Conservation (phyloP, 2,329 filamentous ascomycete genomes). For the Zymoseptoria passerinii region DNA sequence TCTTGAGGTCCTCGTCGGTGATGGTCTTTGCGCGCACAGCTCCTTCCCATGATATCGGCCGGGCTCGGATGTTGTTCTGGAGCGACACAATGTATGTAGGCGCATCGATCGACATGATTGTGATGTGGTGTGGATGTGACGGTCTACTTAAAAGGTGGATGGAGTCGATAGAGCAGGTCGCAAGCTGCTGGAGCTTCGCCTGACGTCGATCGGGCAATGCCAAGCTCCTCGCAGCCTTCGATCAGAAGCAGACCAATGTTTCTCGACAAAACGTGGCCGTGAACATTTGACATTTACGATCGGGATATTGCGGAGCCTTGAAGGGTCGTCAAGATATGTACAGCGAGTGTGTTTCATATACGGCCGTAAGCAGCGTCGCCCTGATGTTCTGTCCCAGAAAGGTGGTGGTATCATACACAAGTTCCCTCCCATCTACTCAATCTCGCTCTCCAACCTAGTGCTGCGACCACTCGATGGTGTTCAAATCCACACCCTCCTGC, state of each 20-base stretch:
- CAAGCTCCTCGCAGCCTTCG: no score
- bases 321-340: neutral
- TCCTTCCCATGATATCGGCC: slow-evolving; percentile 96
- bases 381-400: neutral
- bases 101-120: slow-evolving; percentile 77
- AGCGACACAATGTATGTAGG: slow-evolving; percentile 80
- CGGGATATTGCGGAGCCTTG: neutral
- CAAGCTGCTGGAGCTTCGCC: neutral
- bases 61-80: slow-evolving; percentile 92
- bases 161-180: neutral
- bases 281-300: neutral
- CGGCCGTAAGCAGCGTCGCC: neutral
- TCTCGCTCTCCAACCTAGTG: slow-evolving; percentile 51
- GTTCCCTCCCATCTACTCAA: neutral
- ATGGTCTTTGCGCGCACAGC: slow-evolving; percentile 88
- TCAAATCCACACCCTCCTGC: slow-evolving; percentile 89
- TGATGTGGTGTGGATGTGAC: slow-evolving; percentile 1
- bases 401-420: neutral
- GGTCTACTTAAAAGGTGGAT: neutral
- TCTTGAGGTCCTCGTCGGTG: slow-evolving; percentile 85
- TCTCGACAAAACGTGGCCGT: neutral
- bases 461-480: slow-evolving; percentile 97
- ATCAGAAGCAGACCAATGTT: neutral
- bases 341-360: neutral
- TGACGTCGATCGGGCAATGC: neutral